These are phyloP conservation scores for Cladobotryum mycophilum DNA, from an alignment of 2,329 filamentous ascomycete genomes.

Conservation along the genomic window DNA sequence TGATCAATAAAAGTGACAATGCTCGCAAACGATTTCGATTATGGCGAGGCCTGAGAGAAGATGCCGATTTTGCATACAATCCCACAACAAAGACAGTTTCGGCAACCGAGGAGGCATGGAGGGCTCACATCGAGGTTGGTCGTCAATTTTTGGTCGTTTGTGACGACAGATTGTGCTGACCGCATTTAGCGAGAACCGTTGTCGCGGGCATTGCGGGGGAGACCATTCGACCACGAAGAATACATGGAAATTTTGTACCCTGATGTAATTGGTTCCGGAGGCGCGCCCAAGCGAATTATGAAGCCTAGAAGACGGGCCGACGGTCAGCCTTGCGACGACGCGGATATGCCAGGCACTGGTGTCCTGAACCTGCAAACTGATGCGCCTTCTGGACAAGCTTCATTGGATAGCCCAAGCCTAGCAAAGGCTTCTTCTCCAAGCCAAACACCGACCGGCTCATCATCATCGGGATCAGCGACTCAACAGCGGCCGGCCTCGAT, in stretches of 20 bases:
- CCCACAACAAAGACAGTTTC: constrained; percentile 44
- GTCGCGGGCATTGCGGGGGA: constrained; percentile 49
- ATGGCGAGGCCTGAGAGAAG: constrained; percentile 52
- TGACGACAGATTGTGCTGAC: constrained; percentile 13
- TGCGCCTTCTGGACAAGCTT: constrained; percentile 16
- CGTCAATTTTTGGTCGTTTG: constrained; percentile 14
- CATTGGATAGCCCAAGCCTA: constrained; percentile 21
- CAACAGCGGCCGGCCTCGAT: constrained; percentile 25
- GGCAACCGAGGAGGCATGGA: constrained; percentile 52
- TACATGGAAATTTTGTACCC: constrained; percentile 56
- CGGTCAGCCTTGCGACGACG: constrained; percentile 38
- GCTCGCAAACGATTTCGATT: constrained; percentile 57
- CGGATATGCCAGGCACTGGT: constrained; percentile 41
- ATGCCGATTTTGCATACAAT: constrained; percentile 52
- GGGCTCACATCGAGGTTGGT: constrained; percentile 50
- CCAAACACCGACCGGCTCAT: constrained; percentile 23
- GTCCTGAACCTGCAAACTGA: constrained; percentile 40
- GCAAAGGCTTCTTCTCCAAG: constrained; percentile 19
- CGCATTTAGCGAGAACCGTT: constrained; percentile 47
- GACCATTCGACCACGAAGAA: constrained; percentile 55
- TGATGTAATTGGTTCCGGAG: constrained; percentile 53
- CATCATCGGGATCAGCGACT: constrained; percentile 16
- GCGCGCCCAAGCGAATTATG: constrained; percentile 53
- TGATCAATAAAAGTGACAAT: constrained; percentile 60
- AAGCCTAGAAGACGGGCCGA: constrained; percentile 47